Evolutionary conservation across 352 stramenopile genomes (phyloP).

Genomic region (Globisporangium rhizosaccharum): DNA sequence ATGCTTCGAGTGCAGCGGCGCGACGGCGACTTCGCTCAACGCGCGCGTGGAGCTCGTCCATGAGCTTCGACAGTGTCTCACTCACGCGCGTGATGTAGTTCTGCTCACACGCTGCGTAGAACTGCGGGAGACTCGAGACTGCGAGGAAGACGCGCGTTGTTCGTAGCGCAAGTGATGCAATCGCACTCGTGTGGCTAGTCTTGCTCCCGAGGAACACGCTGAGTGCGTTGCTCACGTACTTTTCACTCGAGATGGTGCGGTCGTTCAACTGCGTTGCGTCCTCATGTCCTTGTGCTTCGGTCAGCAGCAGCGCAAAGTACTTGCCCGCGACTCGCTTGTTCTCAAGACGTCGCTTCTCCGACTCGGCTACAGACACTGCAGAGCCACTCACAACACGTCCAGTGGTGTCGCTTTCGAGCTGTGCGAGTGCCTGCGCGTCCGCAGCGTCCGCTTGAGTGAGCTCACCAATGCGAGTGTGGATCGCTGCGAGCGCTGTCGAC

Average conservation of each 20-base stretch:
- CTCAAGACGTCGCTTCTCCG: slow-evolving; percentile 24
- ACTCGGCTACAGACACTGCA: slow-evolving; percentile 1
- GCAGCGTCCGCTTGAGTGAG: slow-evolving; percentile 1
- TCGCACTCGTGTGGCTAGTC: slow-evolving; percentile 20
- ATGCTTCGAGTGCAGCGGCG: slow-evolving; percentile 18
- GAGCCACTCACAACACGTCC: not conserved
- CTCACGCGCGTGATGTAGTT: slow-evolving; percentile 43
- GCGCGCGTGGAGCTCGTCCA: slow-evolving; percentile 26
- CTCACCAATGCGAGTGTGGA: slow-evolving; percentile 6
- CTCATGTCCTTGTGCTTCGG: not conserved
- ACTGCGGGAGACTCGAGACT: slow-evolving; percentile 27
- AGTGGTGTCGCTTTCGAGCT: slow-evolving; percentile 5
- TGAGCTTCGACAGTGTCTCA: slow-evolving; percentile 24
- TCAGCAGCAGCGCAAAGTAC: slow-evolving; percentile 25
- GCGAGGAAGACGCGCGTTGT: slow-evolving; percentile 34
- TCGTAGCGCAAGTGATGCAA: slow-evolving; percentile 22
- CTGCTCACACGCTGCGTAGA: slow-evolving; percentile 42
- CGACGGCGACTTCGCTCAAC: slow-evolving; percentile 39
- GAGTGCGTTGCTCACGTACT: slow-evolving; percentile 38
- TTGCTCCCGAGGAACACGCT: slow-evolving; percentile 30
- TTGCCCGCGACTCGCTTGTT: slow-evolving; percentile 18
- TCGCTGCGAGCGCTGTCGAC: slow-evolving; percentile 1
- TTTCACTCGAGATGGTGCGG: slow-evolving; percentile 25
- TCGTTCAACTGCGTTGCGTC: not conserved
- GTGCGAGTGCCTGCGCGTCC: slow-evolving; percentile 1